phyloP scores from a whole-genome alignment of 208 protist genomes.

The Trypanosomatidae sp. region DNA sequence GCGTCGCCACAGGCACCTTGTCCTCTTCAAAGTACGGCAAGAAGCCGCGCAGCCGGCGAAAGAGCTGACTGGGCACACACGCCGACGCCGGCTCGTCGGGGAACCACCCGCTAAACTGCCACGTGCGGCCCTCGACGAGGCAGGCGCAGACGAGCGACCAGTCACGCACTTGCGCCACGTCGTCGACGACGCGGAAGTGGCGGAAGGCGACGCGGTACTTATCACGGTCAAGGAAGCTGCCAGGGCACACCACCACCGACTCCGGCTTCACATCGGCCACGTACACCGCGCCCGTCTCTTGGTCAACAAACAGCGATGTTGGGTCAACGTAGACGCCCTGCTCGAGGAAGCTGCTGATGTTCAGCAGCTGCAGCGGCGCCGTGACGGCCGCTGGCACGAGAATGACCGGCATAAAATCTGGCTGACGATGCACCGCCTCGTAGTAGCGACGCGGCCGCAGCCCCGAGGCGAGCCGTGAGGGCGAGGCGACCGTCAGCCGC shows the following conservation, averaged over 20 bases:
- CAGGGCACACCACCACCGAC: conserved; percentile 47
- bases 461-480: conserved; percentile 19
- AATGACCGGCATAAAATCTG: conserved; percentile 80
- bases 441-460: conserved; percentile 26
- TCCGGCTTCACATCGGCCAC: conserved; percentile 59
- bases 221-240: conserved; percentile 52
- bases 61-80: conserved; percentile 44
- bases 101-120: conserved; percentile 70
- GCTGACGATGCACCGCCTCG: conserved; percentile 19
- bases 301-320: conserved; percentile 50
- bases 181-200: conserved; percentile 69
- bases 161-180: conserved; percentile 46
- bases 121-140: conserved; percentile 61
- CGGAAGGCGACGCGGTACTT: conserved; percentile 54
- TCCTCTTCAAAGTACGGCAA: conserved; percentile 85
- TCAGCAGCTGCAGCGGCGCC: conserved; percentile 67
- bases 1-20: conserved; percentile 45
- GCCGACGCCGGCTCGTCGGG: conserved; percentile 12
- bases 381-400: conserved; percentile 55
- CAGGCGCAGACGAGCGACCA: conserved; percentile 81
- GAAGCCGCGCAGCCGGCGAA: conserved; percentile 58
- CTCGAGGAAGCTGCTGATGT: conserved; percentile 73
- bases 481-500: background rate
- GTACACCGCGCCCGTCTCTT: conserved; percentile 45
- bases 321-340: conserved; percentile 65